Evolutionary conservation across 1,284 basidiomycete species (phyloP), one percentile per base, ranked within the genome.

Genomic region (Inonotus hispidus): DNA sequence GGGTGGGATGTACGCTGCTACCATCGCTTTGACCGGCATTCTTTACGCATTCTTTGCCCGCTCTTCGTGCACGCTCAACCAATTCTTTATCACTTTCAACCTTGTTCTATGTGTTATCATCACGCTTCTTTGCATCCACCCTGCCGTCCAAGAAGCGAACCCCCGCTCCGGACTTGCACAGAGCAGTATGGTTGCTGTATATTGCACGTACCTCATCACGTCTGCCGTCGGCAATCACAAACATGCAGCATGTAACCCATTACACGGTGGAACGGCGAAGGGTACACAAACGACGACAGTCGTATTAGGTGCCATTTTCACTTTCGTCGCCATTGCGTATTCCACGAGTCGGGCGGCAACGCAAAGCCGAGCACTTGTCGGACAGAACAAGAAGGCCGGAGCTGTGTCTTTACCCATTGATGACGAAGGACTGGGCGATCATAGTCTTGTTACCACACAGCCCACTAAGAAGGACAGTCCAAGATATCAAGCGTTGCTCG

Each of bases 301-400:
- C 37, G 80, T 98, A 27, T 79, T 98, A 47, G 97, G 96, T 47
- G 97, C 93, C 3, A 74, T 95, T 14, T 98, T 99, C 75, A 99
- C 96, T 1, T 98, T 99, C 82, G 75, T 98, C 52, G 95, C 97
- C 2, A 98, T 99, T 67, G 96, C 97, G 10, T 99, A 98, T 72
- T 97, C 95, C 23, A 99, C 96, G 0, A 93, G 89, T 23, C 82
- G 97, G 52, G 96, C 97, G 1, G 96, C 97, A 6, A 99, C 96
- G 0, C 95, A 97, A 74, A 93, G 90, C 68, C 87, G 90, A 64
- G 94, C 94, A 11, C 77, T 98, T 37, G 90, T 93, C 0, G 95
- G 95, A 10, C 84, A 80, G 67, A 86, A 84, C 72, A 85, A 81
- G 66, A 72, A 73, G 21, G 67, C 69, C 43, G 87, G 85, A 11